phyloP scores from a whole-genome alignment of 2,329 filamentous ascomycete genomes.

The Arthrinium phaeospermum region DNA sequence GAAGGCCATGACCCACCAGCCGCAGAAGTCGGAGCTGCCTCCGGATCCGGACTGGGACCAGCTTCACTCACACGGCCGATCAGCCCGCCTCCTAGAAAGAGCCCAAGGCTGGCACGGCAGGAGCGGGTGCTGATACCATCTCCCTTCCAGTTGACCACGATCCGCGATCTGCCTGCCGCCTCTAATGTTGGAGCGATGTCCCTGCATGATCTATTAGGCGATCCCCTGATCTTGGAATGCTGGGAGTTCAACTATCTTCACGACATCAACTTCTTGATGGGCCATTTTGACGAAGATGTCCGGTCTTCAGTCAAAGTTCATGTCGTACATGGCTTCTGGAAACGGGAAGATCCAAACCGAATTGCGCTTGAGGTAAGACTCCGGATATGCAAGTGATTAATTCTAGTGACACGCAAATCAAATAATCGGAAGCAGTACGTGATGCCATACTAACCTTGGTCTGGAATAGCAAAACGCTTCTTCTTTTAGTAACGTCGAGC shows the following conservation, averaged over 20 bases:
- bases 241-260: constrained; percentile 76
- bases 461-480: neutral
- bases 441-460: neutral
- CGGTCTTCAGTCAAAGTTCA: constrained; percentile 57
- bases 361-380: constrained; percentile 61
- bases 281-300: constrained; percentile 58
- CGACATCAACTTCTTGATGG: constrained; percentile 62
- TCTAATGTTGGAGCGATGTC: constrained; percentile 70
- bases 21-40: constrained; percentile 4
- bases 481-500: constrained; percentile 63
- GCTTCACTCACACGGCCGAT: constrained; percentile 46
- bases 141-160: constrained; percentile 74
- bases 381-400: neutral
- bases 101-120: constrained; percentile 12
- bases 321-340: constrained; percentile 69
- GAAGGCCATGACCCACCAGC: constrained; percentile 21
- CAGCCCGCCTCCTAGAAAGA: constrained; percentile 52
- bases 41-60: constrained; percentile 26
- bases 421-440: neutral
- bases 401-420: neutral
- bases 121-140: constrained; percentile 51
- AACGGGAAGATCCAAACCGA: constrained; percentile 66
- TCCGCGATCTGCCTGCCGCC: constrained; percentile 64
- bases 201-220: constrained; percentile 71
- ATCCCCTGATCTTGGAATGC: constrained; percentile 74